Percentiles rank a stretch among this genome's conserved stretches.
These are phyloP conservation scores for Russula compacta DNA, from an alignment of 768 basidiomycete species.

Conservation along the genomic window DNA sequence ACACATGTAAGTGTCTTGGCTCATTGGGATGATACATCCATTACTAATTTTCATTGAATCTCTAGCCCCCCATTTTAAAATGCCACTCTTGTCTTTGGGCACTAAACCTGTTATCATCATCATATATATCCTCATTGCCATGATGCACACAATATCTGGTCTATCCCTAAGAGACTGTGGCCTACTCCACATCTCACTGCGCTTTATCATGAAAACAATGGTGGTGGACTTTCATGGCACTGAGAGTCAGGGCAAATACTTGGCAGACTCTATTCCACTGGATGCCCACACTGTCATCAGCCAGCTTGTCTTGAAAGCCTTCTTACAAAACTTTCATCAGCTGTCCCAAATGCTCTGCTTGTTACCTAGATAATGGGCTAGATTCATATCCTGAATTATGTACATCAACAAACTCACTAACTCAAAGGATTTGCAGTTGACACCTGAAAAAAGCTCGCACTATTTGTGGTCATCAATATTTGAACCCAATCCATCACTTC, in stretches of 20 bases:
- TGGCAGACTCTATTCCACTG: neutral
- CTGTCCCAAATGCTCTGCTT: slow-evolving; percentile 9
- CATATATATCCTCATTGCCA: neutral
- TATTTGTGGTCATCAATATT: neutral
- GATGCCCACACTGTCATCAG: neutral
- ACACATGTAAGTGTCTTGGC: too few species aligned
- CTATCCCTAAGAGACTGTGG: neutral
- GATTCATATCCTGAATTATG: slow-evolving; percentile 4
- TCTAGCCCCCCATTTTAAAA: neutral
- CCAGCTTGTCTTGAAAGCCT: neutral
- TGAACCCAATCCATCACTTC: neutral
- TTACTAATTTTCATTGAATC: neutral
- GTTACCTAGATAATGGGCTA: neutral
- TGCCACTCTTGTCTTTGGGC: neutral
- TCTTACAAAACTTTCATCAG: neutral
- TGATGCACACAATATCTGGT: neutral
- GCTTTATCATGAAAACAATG: neutral
- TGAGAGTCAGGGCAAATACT: neutral
- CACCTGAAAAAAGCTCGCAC: neutral
- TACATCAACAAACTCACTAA: neutral
- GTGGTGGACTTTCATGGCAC: neutral
- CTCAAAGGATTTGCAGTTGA: neutral
- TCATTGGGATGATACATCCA: too few species aligned
- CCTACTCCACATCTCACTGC: neutral
- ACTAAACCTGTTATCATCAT: neutral